Conservation (phyloP, 2,329 filamentous ascomycete genomes). For the Aspergillus nomiae region DNA sequence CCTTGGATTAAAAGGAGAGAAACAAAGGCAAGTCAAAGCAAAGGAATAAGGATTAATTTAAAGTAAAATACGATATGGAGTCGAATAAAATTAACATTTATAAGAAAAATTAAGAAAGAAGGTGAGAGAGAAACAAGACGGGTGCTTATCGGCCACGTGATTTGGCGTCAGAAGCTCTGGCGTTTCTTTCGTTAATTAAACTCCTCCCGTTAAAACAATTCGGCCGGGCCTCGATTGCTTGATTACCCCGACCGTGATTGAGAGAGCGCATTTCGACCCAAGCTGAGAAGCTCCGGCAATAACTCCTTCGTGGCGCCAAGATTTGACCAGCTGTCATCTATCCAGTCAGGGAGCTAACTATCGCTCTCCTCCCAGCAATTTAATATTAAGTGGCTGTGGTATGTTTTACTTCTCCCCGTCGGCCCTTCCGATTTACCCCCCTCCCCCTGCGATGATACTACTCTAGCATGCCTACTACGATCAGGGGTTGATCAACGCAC, state of each 20-base stretch:
- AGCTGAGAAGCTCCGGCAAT: constrained; percentile 6
- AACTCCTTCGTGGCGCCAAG: constrained; percentile 6
- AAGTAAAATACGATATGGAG: too few relatives aligned
- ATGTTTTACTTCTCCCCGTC: constrained; percentile 15
- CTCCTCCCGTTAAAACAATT: constrained; percentile 19
- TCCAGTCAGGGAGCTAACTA: not conserved
- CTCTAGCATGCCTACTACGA: not conserved
- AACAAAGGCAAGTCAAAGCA: not conserved
- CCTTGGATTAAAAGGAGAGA: not conserved
- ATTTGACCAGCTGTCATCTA: constrained; percentile 8
- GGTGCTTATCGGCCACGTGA: constrained; percentile 26
- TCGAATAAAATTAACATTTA: too few relatives aligned
- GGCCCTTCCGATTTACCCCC: constrained; percentile 13
- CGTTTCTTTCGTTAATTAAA: constrained; percentile 13
- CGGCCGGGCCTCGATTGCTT: constrained; percentile 15
- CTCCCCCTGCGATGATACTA: constrained; percentile 1
- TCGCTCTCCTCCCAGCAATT: not conserved
- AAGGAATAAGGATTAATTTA: not conserved
- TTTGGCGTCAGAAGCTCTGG: constrained; percentile 15
- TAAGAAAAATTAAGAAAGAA: too few relatives aligned
- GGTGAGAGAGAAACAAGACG: not conserved
- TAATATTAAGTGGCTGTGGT: constrained; percentile 5
- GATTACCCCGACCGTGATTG: constrained; percentile 8
- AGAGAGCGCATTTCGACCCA: not conserved
- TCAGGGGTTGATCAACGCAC: constrained; percentile 10